Base-by-base conservation (phyloP, 2,329 filamentous ascomycete genomes). In the Botryosphaeria dothidea region DNA sequence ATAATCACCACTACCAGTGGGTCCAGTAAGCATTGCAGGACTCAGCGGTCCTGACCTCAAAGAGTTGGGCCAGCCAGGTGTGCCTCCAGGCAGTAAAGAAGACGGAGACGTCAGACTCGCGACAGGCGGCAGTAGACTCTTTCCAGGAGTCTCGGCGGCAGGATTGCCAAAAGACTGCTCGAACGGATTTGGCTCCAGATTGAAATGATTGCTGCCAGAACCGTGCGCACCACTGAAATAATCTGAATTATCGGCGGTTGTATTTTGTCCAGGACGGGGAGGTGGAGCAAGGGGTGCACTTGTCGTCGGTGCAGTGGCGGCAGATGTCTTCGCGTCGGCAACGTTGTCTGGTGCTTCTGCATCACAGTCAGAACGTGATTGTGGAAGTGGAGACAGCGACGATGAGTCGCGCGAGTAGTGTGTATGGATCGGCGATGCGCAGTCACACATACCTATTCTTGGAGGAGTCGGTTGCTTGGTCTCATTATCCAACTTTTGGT, bases 11-110 rank as follows among this genome's bases (percentile, higher is more conserved):
- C 81, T 79, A 49, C 82, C 83, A 23, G 86, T 84, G 45, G 87
- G 95, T 25, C 93, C 95, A 52, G 93, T 92, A 64, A 99, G 88
- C 93, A 99, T 98, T 68, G 94, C 95, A 81, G 95, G 95, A 79
- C 95, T 98, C 70, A 99, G 80, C 46, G 95, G 95, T 71, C 95
- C 95, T 67, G 93, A 93, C 69, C 95, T 90, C 73, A 99, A 83
- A 51, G 93, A 97, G 71, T 93, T 86, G 9, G 46, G 43, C 93
- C 93, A 97, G 78, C 90, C 91, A 63, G 88, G 88, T 68, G 88
- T 92, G 72, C 86, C 86, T 68, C 91, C 92, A 52, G 90, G 89
- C 34, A 92, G 80, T 21, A 96, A 86, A 23, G 92, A 88, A 5
- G 63, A 65, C 6, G 95, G 94, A 52, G 95, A 98, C 25, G 95